Conservation (phyloP, 2,329 filamentous ascomycete genomes). For the Talaromyces piceae region DNA sequence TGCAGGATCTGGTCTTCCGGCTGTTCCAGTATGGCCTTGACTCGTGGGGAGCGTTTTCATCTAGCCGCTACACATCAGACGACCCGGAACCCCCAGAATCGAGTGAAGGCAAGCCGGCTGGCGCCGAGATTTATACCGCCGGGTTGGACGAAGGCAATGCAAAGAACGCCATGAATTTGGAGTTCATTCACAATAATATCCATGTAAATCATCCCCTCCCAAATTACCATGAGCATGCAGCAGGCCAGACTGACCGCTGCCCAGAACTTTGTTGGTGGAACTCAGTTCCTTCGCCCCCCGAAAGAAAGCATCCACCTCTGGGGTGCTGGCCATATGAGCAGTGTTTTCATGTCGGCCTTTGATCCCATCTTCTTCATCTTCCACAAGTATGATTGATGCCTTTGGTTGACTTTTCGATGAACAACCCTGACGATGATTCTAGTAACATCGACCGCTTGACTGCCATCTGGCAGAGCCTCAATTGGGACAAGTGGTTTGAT, state of each 20-base stretch:
- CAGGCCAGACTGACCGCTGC: too few relatives aligned
- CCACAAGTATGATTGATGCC: constrained; percentile 46
- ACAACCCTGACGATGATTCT: neutral
- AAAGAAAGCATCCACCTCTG: too few relatives aligned
- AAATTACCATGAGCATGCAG: too few relatives aligned
- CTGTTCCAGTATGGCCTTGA: too few relatives aligned
- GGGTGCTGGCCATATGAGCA: constrained; percentile 59
- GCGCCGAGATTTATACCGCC: too few relatives aligned
- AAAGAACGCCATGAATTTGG: constrained; percentile 21
- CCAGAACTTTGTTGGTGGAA: too few relatives aligned
- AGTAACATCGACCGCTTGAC: constrained; percentile 15
- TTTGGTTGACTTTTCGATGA: neutral
- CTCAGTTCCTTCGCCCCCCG: too few relatives aligned
- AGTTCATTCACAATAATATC: constrained; percentile 40
- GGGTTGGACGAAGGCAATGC: constrained; percentile 17
- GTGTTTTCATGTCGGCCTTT: constrained; percentile 66
- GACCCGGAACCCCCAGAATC: too few relatives aligned
- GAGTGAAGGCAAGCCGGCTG: too few relatives aligned
- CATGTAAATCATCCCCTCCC: constrained; percentile 37
- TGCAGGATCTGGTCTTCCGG: too few relatives aligned
- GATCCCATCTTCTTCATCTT: constrained; percentile 75
- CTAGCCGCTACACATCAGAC: too few relatives aligned
- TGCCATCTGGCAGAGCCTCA: constrained; percentile 15
- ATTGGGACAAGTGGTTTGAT: neutral
- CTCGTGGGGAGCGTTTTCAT: too few relatives aligned